A percentile compares a stretch with the other conserved stretches of the same genome.
These are phyloP conservation scores for Casaregolazyma suthepensis DNA, from an alignment of 1,139 yeast genomes.

Conservation along the genomic window DNA sequence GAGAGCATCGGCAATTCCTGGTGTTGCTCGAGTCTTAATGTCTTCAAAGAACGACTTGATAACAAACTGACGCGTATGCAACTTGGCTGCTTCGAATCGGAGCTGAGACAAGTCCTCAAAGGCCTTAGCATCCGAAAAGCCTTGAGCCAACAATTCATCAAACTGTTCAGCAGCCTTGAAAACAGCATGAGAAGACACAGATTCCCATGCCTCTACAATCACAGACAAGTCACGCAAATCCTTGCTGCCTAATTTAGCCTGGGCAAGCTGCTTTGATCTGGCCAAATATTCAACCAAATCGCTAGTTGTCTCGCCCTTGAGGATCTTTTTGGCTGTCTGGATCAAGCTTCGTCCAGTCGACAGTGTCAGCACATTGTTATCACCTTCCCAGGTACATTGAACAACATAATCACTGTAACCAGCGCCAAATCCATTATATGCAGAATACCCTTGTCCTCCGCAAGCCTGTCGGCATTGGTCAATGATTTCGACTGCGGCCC, in stretches of 20 bases:
- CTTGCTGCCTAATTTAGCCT: slow-evolving; percentile 23
- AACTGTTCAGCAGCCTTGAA: slow-evolving; percentile 31
- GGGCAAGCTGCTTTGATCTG: slow-evolving; percentile 20
- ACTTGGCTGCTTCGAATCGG: slow-evolving; percentile 40
- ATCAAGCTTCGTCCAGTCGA: slow-evolving; percentile 57
- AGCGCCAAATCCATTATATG: slow-evolving; percentile 84
- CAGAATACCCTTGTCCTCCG: slow-evolving; percentile 94
- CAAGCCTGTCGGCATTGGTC: slow-evolving; percentile 93
- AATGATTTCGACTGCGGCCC: slow-evolving; percentile 74
- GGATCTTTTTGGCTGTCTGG: slow-evolving; percentile 29
- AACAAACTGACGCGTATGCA: slow-evolving; percentile 37
- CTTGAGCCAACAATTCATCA: slow-evolving; percentile 22
- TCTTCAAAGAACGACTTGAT: slow-evolving; percentile 35
- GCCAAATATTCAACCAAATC: slow-evolving; percentile 30
- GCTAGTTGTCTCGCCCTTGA: slow-evolving; percentile 30
- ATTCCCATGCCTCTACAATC: slow-evolving; percentile 38
- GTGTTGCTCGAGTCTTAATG: slow-evolving; percentile 24
- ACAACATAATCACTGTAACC: slow-evolving; percentile 91
- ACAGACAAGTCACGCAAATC: slow-evolving; percentile 29
- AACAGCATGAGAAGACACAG: slow-evolving; percentile 35
- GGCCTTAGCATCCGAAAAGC: slow-evolving; percentile 32
- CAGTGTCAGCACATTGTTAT: slow-evolving; percentile 77
- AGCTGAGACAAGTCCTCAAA: slow-evolving; percentile 40
- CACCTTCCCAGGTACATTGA: slow-evolving; percentile 98
- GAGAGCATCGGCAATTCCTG: slow-evolving; percentile 35